Base-by-base conservation (phyloP, 139 green algal species). In the Volvox africanus region DNA sequence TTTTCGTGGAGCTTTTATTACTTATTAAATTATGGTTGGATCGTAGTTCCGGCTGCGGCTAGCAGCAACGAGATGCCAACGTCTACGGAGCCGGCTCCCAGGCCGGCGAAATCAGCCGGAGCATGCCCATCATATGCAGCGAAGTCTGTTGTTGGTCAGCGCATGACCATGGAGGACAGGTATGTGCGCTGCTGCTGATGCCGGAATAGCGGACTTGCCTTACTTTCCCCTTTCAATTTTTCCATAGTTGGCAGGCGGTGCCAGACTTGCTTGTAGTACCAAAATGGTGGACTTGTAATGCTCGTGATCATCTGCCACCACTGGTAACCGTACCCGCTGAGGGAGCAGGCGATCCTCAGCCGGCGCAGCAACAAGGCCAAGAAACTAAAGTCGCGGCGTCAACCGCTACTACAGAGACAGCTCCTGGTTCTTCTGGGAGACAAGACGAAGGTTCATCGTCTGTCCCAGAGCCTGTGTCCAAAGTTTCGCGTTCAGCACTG, bases 111-210 rank as follows among this genome's bases (percentile, higher is more conserved):
- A 21, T 71, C 19, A 20, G 85, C 69, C 1, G 85, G 85, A 1
- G 85, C 85, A 75, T 90, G 87, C 76, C 87, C 87, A 2, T 86
- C 80, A 1, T 93, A 88, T 36, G 90, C 84, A 30, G 85, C 76
- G 12, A 93, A 93, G 17, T 90, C 82, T 1, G 69, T 93, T 1
- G 81, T 93, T 11, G 90, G 90, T 11, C 90, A 91, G 69, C 82
- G 90, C 28, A 84, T 89, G 68, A 90, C 76, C 24, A 91, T 91
- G 91, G 91, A 93, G 55, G 91, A 93, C 78, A 84, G 76, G 80
- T 90, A 71, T 1, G 71, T 18, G 2, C n/a, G 71, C 6, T 13
- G 6, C 32, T 83, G 76, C 61, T 32, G 30, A 73, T 55, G 65
- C 71, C 71, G 71, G 22, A 79, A 79, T 75, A 28, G 33, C 33